phyloP scores from a whole-genome alignment of 768 basidiomycete species.

The Tulasnella sp. region DNA sequence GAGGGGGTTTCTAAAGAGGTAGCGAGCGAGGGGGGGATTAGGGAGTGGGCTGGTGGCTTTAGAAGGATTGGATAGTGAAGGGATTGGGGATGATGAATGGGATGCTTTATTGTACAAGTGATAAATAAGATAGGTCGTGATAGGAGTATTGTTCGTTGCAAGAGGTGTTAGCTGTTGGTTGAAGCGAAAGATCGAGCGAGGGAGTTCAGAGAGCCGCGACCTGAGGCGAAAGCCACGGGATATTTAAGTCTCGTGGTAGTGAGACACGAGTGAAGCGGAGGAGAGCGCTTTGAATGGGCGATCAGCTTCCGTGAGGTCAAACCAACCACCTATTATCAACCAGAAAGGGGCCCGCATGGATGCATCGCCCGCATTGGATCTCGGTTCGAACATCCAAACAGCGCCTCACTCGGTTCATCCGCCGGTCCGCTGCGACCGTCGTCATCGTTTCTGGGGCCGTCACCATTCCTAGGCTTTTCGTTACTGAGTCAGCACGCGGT shows the following conservation, averaged over 20 bases:
- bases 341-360: not conserved
- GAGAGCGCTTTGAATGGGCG: not conserved
- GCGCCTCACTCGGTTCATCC: not conserved
- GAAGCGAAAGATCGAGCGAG: not conserved
- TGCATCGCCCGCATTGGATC: not conserved
- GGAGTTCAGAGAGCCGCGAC: not conserved
- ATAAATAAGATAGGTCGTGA: not conserved
- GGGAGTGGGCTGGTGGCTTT: not conserved
- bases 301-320: conserved; percentile 4
- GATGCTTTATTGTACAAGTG: not conserved
- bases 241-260: not conserved
- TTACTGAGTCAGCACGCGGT: not conserved
- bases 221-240: not conserved
- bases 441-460: not conserved
- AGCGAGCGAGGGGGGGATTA: not conserved
- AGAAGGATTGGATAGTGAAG: not conserved
- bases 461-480: not conserved
- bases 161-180: not conserved
- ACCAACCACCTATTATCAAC: not conserved
- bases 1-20: not conserved
- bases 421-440: not conserved
- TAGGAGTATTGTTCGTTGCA: not conserved
- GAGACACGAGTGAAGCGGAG: not conserved
- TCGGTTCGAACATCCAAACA: not conserved
- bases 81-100: not conserved